phyloP scores from a whole-genome alignment of 1,284 basidiomycete genomes.

The Trichosporon sp. region DNA sequence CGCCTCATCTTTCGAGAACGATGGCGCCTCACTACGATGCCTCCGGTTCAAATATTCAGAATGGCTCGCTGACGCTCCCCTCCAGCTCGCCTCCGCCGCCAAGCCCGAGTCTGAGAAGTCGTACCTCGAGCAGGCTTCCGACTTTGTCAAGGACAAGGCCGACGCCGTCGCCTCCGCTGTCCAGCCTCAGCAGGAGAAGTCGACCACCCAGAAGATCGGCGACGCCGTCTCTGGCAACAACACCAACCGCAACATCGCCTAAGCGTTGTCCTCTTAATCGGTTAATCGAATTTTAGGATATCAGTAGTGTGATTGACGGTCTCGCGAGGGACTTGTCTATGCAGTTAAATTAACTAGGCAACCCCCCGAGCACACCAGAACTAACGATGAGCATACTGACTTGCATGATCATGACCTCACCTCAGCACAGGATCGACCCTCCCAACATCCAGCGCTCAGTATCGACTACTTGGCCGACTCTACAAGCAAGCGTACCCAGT shows the following conservation, averaged over 20 bases:
- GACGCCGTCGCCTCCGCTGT: constrained; percentile 41
- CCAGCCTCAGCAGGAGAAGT: constrained; percentile 38
- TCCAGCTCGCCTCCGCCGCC: constrained; percentile 28
- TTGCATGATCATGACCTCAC: background rate
- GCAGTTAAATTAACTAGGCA: background rate
- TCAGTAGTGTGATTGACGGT: background rate
- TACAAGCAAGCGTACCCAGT: too few species aligned
- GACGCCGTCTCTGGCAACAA: constrained; percentile 30
- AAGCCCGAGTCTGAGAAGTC: constrained; percentile 47
- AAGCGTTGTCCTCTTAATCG: background rate
- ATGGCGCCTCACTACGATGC: too few species aligned
- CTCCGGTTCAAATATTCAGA: background rate
- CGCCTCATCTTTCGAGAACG: background rate
- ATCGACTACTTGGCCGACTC: too few species aligned
- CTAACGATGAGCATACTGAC: background rate
- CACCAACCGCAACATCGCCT: constrained; percentile 18
- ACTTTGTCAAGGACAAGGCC: constrained; percentile 36
- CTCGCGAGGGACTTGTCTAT: background rate
- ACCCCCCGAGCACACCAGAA: background rate
- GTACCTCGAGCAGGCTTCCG: constrained; percentile 41
- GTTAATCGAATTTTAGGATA: background rate
- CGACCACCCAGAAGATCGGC: constrained; percentile 43
- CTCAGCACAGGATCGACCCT: too few species aligned
- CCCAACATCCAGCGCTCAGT: too few species aligned
- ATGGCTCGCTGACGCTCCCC: background rate